Evolutionary conservation across 108 stramenopile species (phyloP).

Genomic region (Pseudonitzschia multistriata): DNA sequence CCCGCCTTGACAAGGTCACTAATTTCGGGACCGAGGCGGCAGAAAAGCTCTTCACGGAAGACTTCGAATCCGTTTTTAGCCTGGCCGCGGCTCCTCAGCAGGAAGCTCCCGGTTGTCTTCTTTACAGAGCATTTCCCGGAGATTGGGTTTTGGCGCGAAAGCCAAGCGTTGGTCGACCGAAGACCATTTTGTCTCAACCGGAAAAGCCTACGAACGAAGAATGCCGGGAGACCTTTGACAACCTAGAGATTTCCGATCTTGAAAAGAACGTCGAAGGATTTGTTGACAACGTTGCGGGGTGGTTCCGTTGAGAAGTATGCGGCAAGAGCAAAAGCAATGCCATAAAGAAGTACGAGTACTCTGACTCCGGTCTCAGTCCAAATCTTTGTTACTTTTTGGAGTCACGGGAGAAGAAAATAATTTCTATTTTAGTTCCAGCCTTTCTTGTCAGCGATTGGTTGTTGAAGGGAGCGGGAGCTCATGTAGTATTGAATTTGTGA

Average conservation of each 20-base stretch:
- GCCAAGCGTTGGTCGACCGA: conserved; percentile 73
- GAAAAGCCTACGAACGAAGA: conserved; percentile 49
- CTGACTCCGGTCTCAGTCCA: too few relatives aligned
- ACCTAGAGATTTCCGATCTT: conserved; percentile 59
- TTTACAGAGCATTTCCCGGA: conserved; percentile 68
- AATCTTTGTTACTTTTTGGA: too few relatives aligned
- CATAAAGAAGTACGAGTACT: too few relatives aligned
- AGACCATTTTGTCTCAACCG: conserved; percentile 50
- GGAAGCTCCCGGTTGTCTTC: conserved; percentile 64
- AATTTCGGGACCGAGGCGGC: conserved; percentile 60
- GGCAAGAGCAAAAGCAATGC: too few relatives aligned
- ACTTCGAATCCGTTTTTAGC: conserved; percentile 73
- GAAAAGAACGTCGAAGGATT: conserved; percentile 70
- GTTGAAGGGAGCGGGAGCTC: too few relatives aligned
- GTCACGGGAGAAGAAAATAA: too few relatives aligned
- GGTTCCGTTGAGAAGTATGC: conserved; percentile 51
- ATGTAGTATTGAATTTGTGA: too few relatives aligned
- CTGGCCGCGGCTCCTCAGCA: conserved; percentile 74
- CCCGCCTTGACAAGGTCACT: conserved; percentile 51
- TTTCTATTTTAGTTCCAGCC: too few relatives aligned
- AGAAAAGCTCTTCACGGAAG: conserved; percentile 49
- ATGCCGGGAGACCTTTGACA: conserved; percentile 52
- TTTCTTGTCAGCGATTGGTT: too few relatives aligned
- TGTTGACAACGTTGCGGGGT: conserved; percentile 68
- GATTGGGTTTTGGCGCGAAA: conserved; percentile 79